phyloP scores from a whole-genome alignment of 345 rosid species.

The Aquilaria sinensis region DNA sequence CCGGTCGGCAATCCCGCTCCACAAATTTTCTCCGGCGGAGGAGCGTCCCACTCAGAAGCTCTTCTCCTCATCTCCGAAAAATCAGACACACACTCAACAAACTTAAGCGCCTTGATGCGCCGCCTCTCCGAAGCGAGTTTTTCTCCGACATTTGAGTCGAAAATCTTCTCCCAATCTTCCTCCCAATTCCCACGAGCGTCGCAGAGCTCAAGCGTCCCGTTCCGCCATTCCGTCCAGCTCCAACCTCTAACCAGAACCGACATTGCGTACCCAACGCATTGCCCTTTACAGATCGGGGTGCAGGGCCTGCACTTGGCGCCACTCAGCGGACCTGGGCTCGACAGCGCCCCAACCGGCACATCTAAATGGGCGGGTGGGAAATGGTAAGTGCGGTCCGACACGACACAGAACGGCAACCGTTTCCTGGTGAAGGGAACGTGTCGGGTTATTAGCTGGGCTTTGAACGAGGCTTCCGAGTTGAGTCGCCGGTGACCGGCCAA shows the following conservation, averaged over 20 bases:
- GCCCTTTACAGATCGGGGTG: slow-evolving; percentile 41
- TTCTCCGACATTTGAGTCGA: slow-evolving; percentile 45
- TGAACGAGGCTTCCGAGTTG: slow-evolving; percentile 85
- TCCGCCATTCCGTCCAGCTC: slow-evolving; percentile 95
- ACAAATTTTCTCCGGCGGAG: slow-evolving; percentile 61
- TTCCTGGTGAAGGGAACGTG: slow-evolving; percentile 33
- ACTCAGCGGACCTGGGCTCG: slow-evolving; percentile 80
- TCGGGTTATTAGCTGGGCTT: slow-evolving; percentile 60
- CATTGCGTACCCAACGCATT: slow-evolving; percentile 59
- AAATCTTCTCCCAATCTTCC: slow-evolving; percentile 61
- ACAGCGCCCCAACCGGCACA: slow-evolving; percentile 76
- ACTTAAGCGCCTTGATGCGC: slow-evolving; percentile 20
- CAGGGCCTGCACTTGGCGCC: slow-evolving; percentile 97
- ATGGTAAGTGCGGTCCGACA: slow-evolving; percentile 53
- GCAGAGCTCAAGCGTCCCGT: slow-evolving; percentile 54
- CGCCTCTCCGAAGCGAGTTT: slow-evolving; percentile 45
- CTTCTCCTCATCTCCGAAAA: slow-evolving; percentile 42
- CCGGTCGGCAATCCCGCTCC: slow-evolving; percentile 27
- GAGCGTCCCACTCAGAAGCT: slow-evolving; percentile 59
- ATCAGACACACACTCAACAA: slow-evolving; percentile 45
- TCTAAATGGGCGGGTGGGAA: slow-evolving; percentile 67
- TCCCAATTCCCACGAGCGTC: slow-evolving; percentile 70
- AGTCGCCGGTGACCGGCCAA: slow-evolving; percentile 42
- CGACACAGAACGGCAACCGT: slow-evolving; percentile 69
- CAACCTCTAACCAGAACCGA: slow-evolving; percentile 37